Percentiles rank a stretch among this genome's conserved stretches.
These are phyloP conservation scores for Fusarium succisae DNA, from an alignment of 2,329 filamentous ascomycete genomes.

Conservation along the genomic window DNA sequence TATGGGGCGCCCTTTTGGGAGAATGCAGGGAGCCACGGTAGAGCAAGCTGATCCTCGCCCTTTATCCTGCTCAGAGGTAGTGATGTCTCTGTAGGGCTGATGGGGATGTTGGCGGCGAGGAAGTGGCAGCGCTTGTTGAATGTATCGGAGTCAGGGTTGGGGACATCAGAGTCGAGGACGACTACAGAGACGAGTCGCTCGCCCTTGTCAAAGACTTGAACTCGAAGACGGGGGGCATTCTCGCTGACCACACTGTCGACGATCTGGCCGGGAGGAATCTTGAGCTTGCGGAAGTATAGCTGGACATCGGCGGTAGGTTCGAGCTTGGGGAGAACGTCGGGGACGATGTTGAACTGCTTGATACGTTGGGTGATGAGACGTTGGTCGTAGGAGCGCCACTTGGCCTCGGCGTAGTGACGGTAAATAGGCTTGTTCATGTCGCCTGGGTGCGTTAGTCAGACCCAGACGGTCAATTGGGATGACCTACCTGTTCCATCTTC, in stretches of 20 bases:
- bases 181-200: constrained; percentile 84
- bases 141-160: constrained; percentile 75
- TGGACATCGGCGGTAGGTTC: constrained; percentile 82
- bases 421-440: constrained; percentile 98
- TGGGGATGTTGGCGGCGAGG: constrained; percentile 74
- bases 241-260: constrained; percentile 80
- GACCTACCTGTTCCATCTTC: constrained; percentile 84
- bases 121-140: constrained; percentile 89
- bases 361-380: constrained; percentile 86
- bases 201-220: constrained; percentile 86
- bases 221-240: constrained; percentile 75
- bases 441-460: constrained; percentile 59
- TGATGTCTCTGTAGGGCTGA: constrained; percentile 63
- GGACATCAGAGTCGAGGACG: constrained; percentile 91
- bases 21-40: constrained; percentile 86
- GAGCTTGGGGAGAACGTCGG: constrained; percentile 85
- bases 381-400: constrained; percentile 87
- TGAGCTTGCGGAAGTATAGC: constrained; percentile 78
- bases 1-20: constrained; percentile 91
- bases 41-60: constrained; percentile 71
- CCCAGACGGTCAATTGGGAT: not conserved
- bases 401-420: constrained; percentile 83
- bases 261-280: constrained; percentile 79
- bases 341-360: constrained; percentile 84
- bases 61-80: constrained; percentile 73